Conservation (phyloP, 2,329 filamentous ascomycete species). For the Sporothrix humicola region DNA sequence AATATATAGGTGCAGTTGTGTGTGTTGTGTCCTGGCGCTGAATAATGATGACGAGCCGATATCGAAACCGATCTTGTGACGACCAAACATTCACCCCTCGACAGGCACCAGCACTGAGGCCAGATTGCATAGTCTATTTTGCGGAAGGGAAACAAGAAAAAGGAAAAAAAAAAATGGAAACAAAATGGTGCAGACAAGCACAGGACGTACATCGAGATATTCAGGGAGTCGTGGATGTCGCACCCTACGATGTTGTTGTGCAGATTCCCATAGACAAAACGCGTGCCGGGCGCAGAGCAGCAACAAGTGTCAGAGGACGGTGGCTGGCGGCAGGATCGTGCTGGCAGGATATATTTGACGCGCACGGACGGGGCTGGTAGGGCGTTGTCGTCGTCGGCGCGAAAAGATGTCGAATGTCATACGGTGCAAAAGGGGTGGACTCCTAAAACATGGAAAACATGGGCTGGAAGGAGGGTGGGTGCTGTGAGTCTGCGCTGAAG, state of each 20-base stretch:
- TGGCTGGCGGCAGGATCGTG: background rate
- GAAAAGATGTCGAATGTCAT: background rate
- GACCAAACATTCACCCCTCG: too few species aligned
- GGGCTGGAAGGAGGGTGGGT: background rate
- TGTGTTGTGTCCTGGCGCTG: too few species aligned
- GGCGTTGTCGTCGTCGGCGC: background rate
- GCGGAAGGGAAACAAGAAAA: background rate
- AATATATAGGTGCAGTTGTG: too few species aligned
- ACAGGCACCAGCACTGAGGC: too few species aligned
- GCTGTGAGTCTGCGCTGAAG: background rate
- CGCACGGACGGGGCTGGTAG: background rate
- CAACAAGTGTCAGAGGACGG: background rate
- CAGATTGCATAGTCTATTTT: too few species aligned
- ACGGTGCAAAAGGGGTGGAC: conserved; percentile 6
- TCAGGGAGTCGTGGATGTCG: conserved; percentile 14
- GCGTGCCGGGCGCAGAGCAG: too few species aligned
- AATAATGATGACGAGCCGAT: too few species aligned
- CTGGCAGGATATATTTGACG: background rate
- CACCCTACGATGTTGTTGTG: conserved; percentile 25
- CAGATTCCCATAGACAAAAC: too few species aligned
- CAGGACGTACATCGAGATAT: conserved; percentile 32
- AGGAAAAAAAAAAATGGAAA: background rate
- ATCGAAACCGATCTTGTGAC: too few species aligned
- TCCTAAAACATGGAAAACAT: background rate
- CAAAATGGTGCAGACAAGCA: background rate